These are phyloP conservation scores for Fusarium sp. DNA, from an alignment of 2,329 filamentous ascomycete species.

Conservation along the genomic window DNA sequence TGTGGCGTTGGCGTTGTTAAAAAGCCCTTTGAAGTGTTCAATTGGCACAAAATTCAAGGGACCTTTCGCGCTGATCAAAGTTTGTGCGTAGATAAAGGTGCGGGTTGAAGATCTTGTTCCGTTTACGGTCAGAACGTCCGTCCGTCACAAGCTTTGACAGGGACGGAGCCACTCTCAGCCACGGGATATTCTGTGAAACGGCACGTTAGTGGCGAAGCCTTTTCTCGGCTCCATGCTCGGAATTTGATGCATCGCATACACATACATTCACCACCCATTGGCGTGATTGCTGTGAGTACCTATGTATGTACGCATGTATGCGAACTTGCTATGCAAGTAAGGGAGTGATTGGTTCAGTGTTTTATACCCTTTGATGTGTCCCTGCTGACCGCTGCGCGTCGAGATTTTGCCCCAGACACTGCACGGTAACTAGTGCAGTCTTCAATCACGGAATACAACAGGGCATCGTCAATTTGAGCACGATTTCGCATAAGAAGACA, in stretches of 20 bases:
- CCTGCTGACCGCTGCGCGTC: neutral
- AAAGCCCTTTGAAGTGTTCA: neutral
- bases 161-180: constrained; percentile 12
- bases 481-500: too few species aligned
- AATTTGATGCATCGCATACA: constrained; percentile 19
- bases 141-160: neutral
- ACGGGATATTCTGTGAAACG: constrained; percentile 4
- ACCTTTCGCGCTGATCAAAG: neutral
- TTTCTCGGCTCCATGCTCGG: constrained; percentile 8
- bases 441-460: too few species aligned
- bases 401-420: constrained; percentile 9
- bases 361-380: too few species aligned
- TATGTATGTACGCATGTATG: too few species aligned
- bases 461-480: too few species aligned
- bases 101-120: constrained; percentile 23
- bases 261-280: neutral
- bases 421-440: too few species aligned
- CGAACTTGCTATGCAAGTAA: neutral
- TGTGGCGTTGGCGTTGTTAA: constrained; percentile 12
- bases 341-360: neutral
- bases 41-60: constrained; percentile 4
- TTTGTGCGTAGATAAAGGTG: neutral
- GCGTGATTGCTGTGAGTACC: neutral
- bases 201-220: constrained; percentile 14
- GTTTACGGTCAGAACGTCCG: constrained; percentile 11